Base-by-base conservation (phyloP, 2,329 filamentous ascomycete genomes). In the Ophiostoma sp. region DNA sequence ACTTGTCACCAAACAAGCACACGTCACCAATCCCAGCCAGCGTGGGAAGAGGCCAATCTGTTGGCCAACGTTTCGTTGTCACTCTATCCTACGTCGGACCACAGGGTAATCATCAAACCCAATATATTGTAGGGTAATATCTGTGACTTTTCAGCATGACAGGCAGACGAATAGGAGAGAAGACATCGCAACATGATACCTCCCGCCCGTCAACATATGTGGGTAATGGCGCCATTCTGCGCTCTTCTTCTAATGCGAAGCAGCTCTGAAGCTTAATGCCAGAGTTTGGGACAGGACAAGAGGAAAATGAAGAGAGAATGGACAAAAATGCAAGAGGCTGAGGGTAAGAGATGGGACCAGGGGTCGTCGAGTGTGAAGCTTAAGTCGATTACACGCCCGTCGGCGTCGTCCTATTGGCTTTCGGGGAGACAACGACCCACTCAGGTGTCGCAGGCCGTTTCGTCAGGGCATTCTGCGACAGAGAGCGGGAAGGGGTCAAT, bases 381-480 rank as follows among this genome's bases (percentile, higher is more conserved):
- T 27, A 1, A 55, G 49, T 55, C 49, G n/a, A 55, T 55, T 27
- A 55, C 49, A 55, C n/a, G 49, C n/a, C 3, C 27, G 18, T 55
- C 27, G 49, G 49, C 49, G 49, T 3, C 7, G 27, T 55, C 8
- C 18, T 8, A 55, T 55, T 55, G 49, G 49, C 49, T 9, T 27
- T 27, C 12, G 49, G 12, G 49, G 27, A n/a, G 8, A 9, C 3
- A 55, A n/a, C 8, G 49, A 18, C 70, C 66, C 69, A 66, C 69
- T 68, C 69, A 67, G 68, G 69, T 66, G 77, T 78, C 75, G 74
- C 77, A 78, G 75, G 67, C 68, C 73, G 77, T 79, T 79, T 79
- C 77, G 77, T 74, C 77, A 75, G 75, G 76, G 75, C 71, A 69
- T 73, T 76, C 75, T 76, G 72, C 72, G 73, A 78, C 76, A 77